Percentiles rank a stretch among this genome's conserved stretches.
Conservation (phyloP, 2,329 filamentous ascomycete genomes). For the Scedosporium apiospermum region DNA sequence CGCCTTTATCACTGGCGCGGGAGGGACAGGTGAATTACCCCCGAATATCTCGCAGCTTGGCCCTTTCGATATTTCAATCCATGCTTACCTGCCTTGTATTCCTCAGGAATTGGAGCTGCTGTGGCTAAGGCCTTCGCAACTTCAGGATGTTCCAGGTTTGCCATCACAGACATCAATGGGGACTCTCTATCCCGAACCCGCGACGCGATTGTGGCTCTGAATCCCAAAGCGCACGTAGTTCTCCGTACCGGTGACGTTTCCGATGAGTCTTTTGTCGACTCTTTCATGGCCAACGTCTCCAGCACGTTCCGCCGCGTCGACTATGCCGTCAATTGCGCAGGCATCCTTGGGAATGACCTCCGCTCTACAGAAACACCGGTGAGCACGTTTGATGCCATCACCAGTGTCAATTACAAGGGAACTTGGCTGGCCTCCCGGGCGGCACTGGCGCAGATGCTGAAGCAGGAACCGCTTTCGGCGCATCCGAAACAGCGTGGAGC, state of each 20-base stretch:
- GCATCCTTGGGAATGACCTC: conserved; percentile 33
- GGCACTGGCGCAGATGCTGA: conserved; percentile 33
- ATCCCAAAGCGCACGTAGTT: conserved; percentile 24
- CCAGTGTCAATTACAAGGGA: conserved; percentile 44
- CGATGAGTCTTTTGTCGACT: conserved; percentile 31
- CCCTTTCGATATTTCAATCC: background rate
- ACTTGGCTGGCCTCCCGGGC: conserved; percentile 37
- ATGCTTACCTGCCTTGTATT: too few relatives aligned
- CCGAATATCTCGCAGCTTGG: background rate
- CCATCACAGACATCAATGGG: conserved; percentile 42
- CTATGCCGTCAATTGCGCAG: conserved; percentile 48
- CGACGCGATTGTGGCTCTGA: conserved; percentile 20
- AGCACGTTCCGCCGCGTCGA: conserved; percentile 36
- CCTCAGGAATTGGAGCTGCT: conserved; percentile 44
- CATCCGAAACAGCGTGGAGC: conserved; percentile 34
- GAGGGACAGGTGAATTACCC: conserved; percentile 28
- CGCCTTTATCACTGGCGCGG: conserved; percentile 36
- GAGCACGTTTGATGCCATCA: conserved; percentile 42
- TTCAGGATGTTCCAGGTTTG: conserved; percentile 39
- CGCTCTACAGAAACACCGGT: conserved; percentile 35
- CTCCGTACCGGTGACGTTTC: conserved; percentile 34
- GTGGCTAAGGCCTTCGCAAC: conserved; percentile 39
- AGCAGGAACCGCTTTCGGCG: conserved; percentile 29
- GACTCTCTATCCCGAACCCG: conserved; percentile 26
- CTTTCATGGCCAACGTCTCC: conserved; percentile 22